Conservation (phyloP, 768 basidiomycete species). For the Grammothele lineata region DNA sequence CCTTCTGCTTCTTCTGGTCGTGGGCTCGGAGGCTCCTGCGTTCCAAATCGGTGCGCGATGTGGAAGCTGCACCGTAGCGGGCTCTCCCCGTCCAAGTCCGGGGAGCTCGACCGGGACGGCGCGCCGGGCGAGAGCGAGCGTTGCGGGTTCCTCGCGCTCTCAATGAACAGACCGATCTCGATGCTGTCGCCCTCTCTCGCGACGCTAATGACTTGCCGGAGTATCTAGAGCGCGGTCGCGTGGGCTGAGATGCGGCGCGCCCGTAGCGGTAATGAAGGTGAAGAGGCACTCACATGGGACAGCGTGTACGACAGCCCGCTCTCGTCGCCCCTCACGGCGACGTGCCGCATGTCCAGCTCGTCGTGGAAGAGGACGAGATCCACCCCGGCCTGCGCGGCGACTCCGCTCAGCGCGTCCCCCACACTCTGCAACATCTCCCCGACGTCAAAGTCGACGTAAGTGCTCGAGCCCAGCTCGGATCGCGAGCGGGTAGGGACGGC, state of each 20-base stretch:
- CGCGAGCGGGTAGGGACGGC: not conserved
- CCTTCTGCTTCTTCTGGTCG: no score
- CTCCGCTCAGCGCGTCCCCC: constrained; percentile 82
- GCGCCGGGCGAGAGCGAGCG: constrained; percentile 3
- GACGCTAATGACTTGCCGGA: constrained; percentile 76
- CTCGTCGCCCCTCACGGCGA: constrained; percentile 82
- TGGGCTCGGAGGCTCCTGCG: not conserved
- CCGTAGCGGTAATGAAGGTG: constrained; percentile 1
- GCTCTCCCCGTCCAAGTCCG: constrained; percentile 25
- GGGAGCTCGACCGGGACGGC: constrained; percentile 11
- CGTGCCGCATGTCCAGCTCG: constrained; percentile 83
- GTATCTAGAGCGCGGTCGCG: constrained; percentile 46
- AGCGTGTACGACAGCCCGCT: constrained; percentile 77
- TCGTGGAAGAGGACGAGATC: constrained; percentile 90
- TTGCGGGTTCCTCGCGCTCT: constrained; percentile 20
- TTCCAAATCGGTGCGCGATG: constrained; percentile 45
- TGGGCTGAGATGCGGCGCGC: not conserved
- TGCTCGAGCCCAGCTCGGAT: constrained; percentile 7
- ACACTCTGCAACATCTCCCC: constrained; percentile 88
- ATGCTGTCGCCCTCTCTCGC: constrained; percentile 75
- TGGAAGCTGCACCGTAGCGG: constrained; percentile 56
- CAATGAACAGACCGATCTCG: constrained; percentile 75
- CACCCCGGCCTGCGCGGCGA: constrained; percentile 78
- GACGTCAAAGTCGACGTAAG: constrained; percentile 71
- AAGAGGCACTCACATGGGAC: constrained; percentile 64